Percentiles rank a stretch among this genome's conserved stretches.
Evolutionary conservation across 495 filamentous ascomycete species (phyloP).

Genomic region (Talaromyces thailandensis): DNA sequence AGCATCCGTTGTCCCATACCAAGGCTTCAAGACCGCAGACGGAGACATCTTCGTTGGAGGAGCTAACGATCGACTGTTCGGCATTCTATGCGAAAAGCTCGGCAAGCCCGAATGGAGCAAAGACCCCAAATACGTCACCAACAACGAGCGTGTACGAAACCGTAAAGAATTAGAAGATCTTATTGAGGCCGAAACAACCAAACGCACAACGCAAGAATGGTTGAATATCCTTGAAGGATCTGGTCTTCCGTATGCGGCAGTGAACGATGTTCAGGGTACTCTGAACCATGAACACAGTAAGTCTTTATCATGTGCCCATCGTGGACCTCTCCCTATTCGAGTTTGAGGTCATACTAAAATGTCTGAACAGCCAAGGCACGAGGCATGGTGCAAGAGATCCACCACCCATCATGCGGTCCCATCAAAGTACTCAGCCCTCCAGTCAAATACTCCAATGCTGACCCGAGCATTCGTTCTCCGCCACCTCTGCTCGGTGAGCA

Average conservation of each 20-base stretch:
- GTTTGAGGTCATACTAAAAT: neutral
- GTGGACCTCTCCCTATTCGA: neutral
- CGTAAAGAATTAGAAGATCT: conserved; percentile 55
- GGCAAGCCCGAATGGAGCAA: conserved; percentile 55
- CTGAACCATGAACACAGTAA: conserved; percentile 63
- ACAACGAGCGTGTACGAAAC: conserved; percentile 61
- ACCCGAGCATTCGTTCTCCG: conserved; percentile 52
- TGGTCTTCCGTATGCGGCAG: conserved; percentile 80
- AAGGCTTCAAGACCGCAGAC: conserved; percentile 73
- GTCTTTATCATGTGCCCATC: neutral
- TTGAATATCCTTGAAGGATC: conserved; percentile 64
- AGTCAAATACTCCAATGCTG: conserved; percentile 70
- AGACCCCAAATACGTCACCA: conserved; percentile 58
- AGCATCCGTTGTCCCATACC: conserved; percentile 79
- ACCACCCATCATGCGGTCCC: conserved; percentile 72
- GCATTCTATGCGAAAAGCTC: conserved; percentile 61
- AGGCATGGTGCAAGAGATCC: conserved; percentile 78
- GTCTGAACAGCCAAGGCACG: conserved; percentile 56
- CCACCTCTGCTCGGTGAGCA: conserved; percentile 75
- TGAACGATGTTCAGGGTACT: conserved; percentile 70
- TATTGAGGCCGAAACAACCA: conserved; percentile 54
- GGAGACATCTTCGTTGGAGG: conserved; percentile 76
- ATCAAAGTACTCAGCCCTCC: conserved; percentile 85
- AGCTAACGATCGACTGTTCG: conserved; percentile 75
- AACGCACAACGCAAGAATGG: conserved; percentile 73